These are phyloP conservation scores for Zangia roseola DNA, from an alignment of 768 basidiomycete species.

Conservation along the genomic window DNA sequence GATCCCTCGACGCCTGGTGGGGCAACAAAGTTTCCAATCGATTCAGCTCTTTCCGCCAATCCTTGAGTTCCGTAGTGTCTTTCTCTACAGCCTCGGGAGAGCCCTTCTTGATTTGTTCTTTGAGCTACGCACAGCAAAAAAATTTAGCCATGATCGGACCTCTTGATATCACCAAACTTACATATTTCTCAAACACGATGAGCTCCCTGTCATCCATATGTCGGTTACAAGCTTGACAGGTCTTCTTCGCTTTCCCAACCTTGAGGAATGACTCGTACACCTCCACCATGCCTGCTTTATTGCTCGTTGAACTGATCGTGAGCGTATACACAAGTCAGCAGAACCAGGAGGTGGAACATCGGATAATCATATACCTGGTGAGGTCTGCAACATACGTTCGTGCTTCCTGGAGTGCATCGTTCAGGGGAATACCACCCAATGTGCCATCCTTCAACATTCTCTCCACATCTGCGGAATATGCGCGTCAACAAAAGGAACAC, in stretches of 20 bases:
- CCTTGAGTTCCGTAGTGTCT: constrained; percentile 37
- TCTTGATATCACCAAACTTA: constrained; percentile 31
- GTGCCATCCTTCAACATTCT: constrained; percentile 41
- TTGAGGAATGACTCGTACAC: constrained; percentile 57
- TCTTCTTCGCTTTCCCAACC: constrained; percentile 58
- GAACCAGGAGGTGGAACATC: neutral
- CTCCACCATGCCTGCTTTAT: constrained; percentile 36
- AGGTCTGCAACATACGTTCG: constrained; percentile 12
- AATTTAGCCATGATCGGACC: neutral
- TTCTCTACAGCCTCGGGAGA: constrained; percentile 44
- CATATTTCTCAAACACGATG: constrained; percentile 68
- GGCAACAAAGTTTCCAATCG: constrained; percentile 61
- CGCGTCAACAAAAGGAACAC: neutral
- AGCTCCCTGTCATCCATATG: constrained; percentile 54
- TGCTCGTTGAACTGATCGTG: constrained; percentile 16
- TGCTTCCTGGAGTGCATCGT: constrained; percentile 47
- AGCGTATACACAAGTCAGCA: neutral
- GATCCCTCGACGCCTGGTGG: constrained; percentile 49
- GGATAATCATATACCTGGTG: constrained; percentile 15
- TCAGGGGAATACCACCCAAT: constrained; percentile 39
- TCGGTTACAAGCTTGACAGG: constrained; percentile 78
- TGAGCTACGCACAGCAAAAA: constrained; percentile 44
- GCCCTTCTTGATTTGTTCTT: constrained; percentile 56
- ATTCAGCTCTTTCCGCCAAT: constrained; percentile 61
- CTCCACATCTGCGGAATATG: constrained; percentile 35